Evolutionary conservation across 2,329 filamentous ascomycete species (phyloP).

Genomic region (Sordariomycetes sp.): DNA sequence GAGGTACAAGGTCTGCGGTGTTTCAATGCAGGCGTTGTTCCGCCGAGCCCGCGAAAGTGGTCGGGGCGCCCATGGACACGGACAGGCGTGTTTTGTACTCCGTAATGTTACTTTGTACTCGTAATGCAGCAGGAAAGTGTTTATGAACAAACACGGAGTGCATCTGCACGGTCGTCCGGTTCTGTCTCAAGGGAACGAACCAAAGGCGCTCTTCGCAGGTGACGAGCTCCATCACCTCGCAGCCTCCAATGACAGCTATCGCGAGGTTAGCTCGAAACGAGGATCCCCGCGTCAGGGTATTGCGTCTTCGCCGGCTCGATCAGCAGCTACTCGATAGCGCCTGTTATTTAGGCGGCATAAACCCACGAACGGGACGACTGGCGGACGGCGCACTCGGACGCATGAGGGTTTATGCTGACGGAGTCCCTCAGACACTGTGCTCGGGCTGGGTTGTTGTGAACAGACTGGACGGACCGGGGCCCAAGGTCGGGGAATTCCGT

Average conservation of each 20-base stretch:
- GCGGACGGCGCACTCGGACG: neutral
- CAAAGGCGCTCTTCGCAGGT: neutral
- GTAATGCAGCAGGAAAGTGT: no score
- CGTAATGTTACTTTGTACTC: no score
- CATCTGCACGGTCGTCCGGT: neutral
- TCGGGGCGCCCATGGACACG: no score
- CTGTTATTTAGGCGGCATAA: neutral
- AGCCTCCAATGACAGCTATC: neutral
- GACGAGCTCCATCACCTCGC: neutral
- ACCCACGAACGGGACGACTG: neutral
- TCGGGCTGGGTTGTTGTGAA: neutral
- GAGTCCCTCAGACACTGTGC: neutral
- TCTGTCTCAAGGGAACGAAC: neutral
- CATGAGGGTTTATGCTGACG: neutral
- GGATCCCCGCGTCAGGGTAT: neutral
- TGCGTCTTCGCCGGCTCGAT: neutral
- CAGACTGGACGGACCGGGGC: neutral
- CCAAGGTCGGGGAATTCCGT: neutral
- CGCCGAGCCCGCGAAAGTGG: neutral
- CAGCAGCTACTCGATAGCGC: neutral
- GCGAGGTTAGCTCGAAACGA: neutral
- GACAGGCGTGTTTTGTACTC: neutral
- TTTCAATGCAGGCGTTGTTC: neutral
- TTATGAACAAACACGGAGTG: no score
- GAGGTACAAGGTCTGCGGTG: neutral